These are phyloP conservation scores for Verticillium albo-atrum DNA, from an alignment of 2,329 filamentous ascomycete genomes.

Conservation along the genomic window DNA sequence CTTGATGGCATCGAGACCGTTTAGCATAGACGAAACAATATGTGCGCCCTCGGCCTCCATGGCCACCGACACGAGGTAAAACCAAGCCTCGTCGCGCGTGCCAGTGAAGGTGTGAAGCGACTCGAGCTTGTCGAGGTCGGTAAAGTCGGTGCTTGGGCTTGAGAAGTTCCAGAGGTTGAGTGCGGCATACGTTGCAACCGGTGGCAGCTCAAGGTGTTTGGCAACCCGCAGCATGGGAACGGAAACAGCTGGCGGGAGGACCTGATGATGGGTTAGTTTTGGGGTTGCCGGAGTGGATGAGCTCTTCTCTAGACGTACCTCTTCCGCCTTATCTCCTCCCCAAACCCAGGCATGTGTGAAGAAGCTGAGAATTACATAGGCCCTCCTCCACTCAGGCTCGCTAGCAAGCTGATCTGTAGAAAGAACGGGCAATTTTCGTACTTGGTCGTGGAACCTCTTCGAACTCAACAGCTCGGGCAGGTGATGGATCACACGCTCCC, in stretches of 20 bases:
- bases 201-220: slow-evolving; percentile 71
- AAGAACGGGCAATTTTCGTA: slow-evolving; percentile 65
- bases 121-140: slow-evolving; percentile 63
- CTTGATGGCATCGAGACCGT: slow-evolving; percentile 67
- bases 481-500: slow-evolving; percentile 68
- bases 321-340: slow-evolving; percentile 71
- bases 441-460: slow-evolving; percentile 56
- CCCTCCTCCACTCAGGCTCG: slow-evolving; percentile 73
- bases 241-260: slow-evolving; percentile 70
- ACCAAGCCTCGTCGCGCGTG: slow-evolving; percentile 89
- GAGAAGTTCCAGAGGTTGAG: slow-evolving; percentile 89
- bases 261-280: no score
- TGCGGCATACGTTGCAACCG: slow-evolving; percentile 85
- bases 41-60: slow-evolving; percentile 79
- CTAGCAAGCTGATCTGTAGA: slow-evolving; percentile 58
- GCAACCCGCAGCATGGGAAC: slow-evolving; percentile 72
- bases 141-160: slow-evolving; percentile 48
- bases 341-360: slow-evolving; percentile 85
- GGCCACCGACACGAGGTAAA: slow-evolving; percentile 83
- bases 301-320: slow-evolving; percentile 51
- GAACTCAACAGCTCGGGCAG: slow-evolving; percentile 64
- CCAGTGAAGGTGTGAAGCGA: slow-evolving; percentile 83
- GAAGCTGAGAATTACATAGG: slow-evolving; percentile 75
- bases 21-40: slow-evolving; percentile 72
- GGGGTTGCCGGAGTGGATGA: no score